Conservation (phyloP, 2,329 filamentous ascomycete genomes). For the Colletotrichum chlorophyti region DNA sequence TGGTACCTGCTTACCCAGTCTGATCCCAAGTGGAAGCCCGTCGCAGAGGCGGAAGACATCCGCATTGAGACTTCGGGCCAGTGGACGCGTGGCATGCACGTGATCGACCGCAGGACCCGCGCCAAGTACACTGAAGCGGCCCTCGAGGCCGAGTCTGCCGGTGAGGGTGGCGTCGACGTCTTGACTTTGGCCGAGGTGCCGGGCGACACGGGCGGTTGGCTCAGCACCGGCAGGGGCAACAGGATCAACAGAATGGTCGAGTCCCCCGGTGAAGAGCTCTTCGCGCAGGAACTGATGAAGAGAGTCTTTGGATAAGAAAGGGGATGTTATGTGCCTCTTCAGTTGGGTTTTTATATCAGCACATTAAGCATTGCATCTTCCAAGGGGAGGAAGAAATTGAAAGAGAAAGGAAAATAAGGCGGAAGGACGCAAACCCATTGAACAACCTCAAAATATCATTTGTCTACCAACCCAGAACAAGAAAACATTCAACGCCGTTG, state of each 20-base stretch:
- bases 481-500: constrained; percentile 27
- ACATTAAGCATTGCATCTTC: constrained; percentile 2
- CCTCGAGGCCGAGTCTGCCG: constrained; percentile 36
- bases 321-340: constrained; percentile 36
- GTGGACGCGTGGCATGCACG: constrained; percentile 93
- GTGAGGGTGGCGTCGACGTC: constrained; percentile 44
- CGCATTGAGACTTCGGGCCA: constrained; percentile 89
- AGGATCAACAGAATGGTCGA: constrained; percentile 76
- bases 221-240: constrained; percentile 78
- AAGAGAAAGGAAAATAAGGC: constrained; percentile 24
- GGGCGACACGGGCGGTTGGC: constrained; percentile 79
- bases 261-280: constrained; percentile 71
- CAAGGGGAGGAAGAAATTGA: background rate
- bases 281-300: constrained; percentile 71
- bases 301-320: constrained; percentile 63
- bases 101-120: constrained; percentile 75
- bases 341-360: constrained; percentile 19
- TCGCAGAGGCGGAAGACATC: constrained; percentile 76
- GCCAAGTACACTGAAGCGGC: constrained; percentile 56
- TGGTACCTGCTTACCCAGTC: constrained; percentile 77
- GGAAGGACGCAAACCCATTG: constrained; percentile 30
- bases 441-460: constrained; percentile 30
- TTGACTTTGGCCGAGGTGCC: constrained; percentile 57
- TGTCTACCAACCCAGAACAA: constrained; percentile 30
- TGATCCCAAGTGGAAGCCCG: constrained; percentile 63